Percentiles rank a stretch among this genome's conserved stretches.
phyloP scores from a whole-genome alignment of 805 yeast species.

The Candida yuanshanica region DNA sequence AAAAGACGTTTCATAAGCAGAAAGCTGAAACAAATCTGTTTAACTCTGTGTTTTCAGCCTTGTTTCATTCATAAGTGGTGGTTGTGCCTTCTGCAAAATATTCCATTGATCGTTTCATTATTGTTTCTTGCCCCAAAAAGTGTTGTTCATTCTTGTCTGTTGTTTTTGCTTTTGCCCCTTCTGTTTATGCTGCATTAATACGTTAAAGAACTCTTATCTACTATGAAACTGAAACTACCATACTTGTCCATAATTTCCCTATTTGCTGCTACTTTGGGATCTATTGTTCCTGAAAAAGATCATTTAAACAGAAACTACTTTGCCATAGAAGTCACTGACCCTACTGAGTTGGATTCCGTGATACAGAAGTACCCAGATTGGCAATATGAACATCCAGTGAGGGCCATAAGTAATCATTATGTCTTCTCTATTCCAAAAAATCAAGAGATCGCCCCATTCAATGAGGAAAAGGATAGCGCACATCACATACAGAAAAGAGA shows the following conservation, averaged over 20 bases:
- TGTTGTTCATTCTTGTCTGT: no score
- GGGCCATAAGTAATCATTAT: constrained; percentile 56
- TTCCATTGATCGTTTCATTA: no score
- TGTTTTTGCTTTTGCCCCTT: no score
- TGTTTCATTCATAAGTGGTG: no score
- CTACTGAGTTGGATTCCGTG: constrained; percentile 29
- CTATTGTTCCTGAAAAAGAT: constrained; percentile 38
- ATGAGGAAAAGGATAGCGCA: constrained; percentile 12
- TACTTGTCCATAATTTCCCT: not conserved
- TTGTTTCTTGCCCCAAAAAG: no score
- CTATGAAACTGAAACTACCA: not conserved
- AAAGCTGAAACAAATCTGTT: no score
- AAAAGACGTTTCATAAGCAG: no score
- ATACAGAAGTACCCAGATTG: constrained; percentile 35
- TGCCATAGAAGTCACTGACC: constrained; percentile 47
- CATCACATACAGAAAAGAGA: constrained; percentile 14
- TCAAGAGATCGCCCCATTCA: constrained; percentile 2
- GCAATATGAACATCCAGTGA: constrained; percentile 58
- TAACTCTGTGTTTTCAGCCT: no score
- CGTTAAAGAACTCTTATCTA: not conserved
- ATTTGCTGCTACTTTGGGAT: not conserved
- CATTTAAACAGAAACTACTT: constrained; percentile 51
- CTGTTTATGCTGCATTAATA: not conserved
- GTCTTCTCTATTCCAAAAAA: constrained; percentile 54
- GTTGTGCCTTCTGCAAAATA: no score